Percentiles rank a stretch among this genome's conserved stretches.
phyloP scores from a whole-genome alignment of 768 basidiomycete species.

The Suillus tomentosus region DNA sequence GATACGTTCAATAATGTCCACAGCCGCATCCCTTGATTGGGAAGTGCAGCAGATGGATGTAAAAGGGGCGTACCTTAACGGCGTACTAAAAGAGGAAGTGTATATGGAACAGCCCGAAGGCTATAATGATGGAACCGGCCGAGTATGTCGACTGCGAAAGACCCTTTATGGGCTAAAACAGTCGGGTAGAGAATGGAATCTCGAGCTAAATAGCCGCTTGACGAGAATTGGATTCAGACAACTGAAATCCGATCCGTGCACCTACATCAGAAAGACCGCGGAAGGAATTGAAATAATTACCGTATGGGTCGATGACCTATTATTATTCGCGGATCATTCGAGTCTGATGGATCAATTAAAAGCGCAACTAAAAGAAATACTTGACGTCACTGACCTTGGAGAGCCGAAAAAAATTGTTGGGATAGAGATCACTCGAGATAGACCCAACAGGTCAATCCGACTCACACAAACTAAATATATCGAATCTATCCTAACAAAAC shows the following conservation, averaged over 20 bases:
- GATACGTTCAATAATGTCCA: slow-evolving; percentile 25
- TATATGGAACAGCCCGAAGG: slow-evolving; percentile 36
- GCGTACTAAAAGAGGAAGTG: slow-evolving; percentile 32
- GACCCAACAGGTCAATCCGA: too few species aligned
- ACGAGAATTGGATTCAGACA: slow-evolving; percentile 21
- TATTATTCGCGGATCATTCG: slow-evolving; percentile 17
- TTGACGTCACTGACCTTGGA: slow-evolving; percentile 12
- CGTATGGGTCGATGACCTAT: slow-evolving; percentile 34
- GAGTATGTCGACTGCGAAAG: slow-evolving; percentile 23
- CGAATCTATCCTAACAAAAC: background rate
- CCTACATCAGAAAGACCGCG: slow-evolving; percentile 3
- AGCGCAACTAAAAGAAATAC: slow-evolving; percentile 14
- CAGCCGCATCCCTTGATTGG: slow-evolving; percentile 22
- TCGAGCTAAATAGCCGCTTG: slow-evolving; percentile 25
- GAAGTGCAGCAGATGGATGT: slow-evolving; percentile 35
- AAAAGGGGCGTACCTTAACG: slow-evolving; percentile 32
- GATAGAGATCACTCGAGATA: slow-evolving; percentile 22
- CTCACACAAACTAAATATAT: background rate
- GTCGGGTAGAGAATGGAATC: slow-evolving; percentile 31
- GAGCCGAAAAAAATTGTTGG: slow-evolving; percentile 27
- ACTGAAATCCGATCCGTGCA: slow-evolving; percentile 22
- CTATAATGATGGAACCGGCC: slow-evolving; percentile 16
- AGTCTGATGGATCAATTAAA: slow-evolving; percentile 12
- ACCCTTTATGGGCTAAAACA: slow-evolving; percentile 36
- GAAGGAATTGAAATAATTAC: slow-evolving; percentile 21